Percentiles rank a stretch among this genome's conserved stretches.
Evolutionary conservation across 1,284 basidiomycete genomes (phyloP).

Genomic region (Pholiota adiposa): DNA sequence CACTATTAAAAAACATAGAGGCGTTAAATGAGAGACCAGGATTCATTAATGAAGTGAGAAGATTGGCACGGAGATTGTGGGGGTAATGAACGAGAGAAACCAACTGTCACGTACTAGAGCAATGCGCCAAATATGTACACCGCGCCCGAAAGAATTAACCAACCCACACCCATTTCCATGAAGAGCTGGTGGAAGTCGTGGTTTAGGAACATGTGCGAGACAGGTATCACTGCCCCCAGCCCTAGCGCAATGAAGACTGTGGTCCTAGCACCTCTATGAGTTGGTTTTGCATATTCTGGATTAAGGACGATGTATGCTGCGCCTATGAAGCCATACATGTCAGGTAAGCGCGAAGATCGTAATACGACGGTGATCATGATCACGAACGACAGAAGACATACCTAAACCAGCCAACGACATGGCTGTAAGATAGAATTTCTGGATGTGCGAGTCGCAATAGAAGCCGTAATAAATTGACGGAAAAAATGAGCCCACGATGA

Average conservation of each 20-base stretch:
- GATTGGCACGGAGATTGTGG: conserved; percentile 24
- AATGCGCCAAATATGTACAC: conserved; percentile 80
- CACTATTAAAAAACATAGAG: conserved; percentile 49
- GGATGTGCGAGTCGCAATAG: conserved; percentile 61
- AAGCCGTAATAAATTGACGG: conserved; percentile 78
- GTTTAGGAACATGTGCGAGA: conserved; percentile 64
- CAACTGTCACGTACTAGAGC: conserved; percentile 70
- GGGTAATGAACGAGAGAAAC: conserved; percentile 28
- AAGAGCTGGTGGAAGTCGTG: conserved; percentile 62
- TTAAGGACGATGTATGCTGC: conserved; percentile 81
- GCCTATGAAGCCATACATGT: conserved; percentile 38
- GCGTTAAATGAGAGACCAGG: conserved; percentile 14
- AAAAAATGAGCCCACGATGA: conserved; percentile 84
- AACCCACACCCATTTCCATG: conserved; percentile 69
- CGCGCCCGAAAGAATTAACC: conserved; percentile 68
- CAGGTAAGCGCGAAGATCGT: conserved; percentile 17
- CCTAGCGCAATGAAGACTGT: conserved; percentile 83
- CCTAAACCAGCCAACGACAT: conserved; percentile 66
- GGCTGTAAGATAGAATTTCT: conserved; percentile 54
- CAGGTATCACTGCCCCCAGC: conserved; percentile 72
- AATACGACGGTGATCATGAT: conserved; percentile 26
- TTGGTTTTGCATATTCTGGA: conserved; percentile 78
- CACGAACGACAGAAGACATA: conserved; percentile 47
- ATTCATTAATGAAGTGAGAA: conserved; percentile 22
- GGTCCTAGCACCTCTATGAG: conserved; percentile 80